Base-by-base conservation (phyloP, 495 filamentous ascomycete genomes). In the Tuber microsphaerosporum region DNA sequence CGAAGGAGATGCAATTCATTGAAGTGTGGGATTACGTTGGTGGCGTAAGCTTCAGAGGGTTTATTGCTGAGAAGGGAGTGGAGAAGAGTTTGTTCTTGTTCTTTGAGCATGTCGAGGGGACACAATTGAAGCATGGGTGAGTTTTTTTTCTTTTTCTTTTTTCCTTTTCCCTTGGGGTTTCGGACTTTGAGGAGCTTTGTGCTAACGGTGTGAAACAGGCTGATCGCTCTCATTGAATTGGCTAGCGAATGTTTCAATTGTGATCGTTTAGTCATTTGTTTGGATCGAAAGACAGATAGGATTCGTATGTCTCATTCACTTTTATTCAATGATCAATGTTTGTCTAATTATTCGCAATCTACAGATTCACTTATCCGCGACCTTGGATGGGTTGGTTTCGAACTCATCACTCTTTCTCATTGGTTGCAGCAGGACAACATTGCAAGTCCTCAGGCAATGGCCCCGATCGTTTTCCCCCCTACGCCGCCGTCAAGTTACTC, bases 351-450 rank as follows among this genome's bases (percentile, higher is more conserved):
- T 37, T 42, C 43, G 20, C 48, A 45, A 26, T 71, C 31, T 68
- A 72, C 26, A 82, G 81, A 89, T 77, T 86, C 89, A 71, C 86
- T 96, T 73, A 89, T 91, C 76, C 91, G 90, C 80, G 92, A 92
- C 74, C 88, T 97, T 48, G 91, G 94, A 79, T 97, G 94, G 94
- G 94, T 94, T 78, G 94, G 94, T 44, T 97, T 97, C 80, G 91
- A 90, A 81, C 86, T 93, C 72, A 90, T 90, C 71, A 94, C 92
- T 22, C 85, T 97, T 19, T 89, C 91, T 74, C 86, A 88, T 69
- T 97, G 93, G 92, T 87, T 88, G 2, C 77, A 85, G 70, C 51
- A 72, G 8, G 74, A 76, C 20, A 73, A 69, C 31, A 61, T 26
- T 44, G 42, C 41, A 19, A 71, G 69, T 68, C 69, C 46, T 39